These are phyloP conservation scores for Globisporangium uncinulatum DNA, from an alignment of 352 stramenopile genomes.

Conservation along the genomic window DNA sequence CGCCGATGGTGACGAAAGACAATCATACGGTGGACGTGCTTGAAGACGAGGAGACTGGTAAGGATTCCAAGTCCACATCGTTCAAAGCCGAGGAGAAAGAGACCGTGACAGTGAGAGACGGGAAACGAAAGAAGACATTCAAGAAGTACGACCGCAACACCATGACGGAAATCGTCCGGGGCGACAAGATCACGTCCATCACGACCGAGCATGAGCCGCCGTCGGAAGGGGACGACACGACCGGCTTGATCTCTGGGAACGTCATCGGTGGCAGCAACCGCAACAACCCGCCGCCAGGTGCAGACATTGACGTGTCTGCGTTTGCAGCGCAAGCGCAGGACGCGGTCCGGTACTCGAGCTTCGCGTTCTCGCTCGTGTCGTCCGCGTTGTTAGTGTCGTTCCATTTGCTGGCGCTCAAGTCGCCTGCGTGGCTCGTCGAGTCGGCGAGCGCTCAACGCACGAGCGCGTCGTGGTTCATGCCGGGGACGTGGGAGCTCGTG, in stretches of 20 bases:
- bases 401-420: slow-evolving; percentile 44
- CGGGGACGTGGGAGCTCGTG: slow-evolving; percentile 66
- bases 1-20: slow-evolving; percentile 5
- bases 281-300: slow-evolving; percentile 39
- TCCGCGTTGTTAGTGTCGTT: slow-evolving; percentile 47
- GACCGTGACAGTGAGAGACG: slow-evolving; percentile 15
- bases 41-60: slow-evolving; percentile 1
- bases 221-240: slow-evolving; percentile 3
- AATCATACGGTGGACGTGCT: slow-evolving; percentile 6
- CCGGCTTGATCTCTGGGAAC: slow-evolving; percentile 14
- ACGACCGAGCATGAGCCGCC: background rate
- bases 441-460: slow-evolving; percentile 11
- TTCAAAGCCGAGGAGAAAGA: slow-evolving; percentile 5
- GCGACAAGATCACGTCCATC: slow-evolving; percentile 2
- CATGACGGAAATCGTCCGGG: slow-evolving; percentile 4
- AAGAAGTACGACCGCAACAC: slow-evolving; percentile 21
- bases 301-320: slow-evolving; percentile 47
- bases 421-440: slow-evolving; percentile 31
- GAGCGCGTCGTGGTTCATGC: slow-evolving; percentile 30
- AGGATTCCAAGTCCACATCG: background rate
- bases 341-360: slow-evolving; percentile 41
- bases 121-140: slow-evolving; percentile 10
- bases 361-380: slow-evolving; percentile 41
- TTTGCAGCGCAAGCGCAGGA: slow-evolving; percentile 37
- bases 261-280: slow-evolving; percentile 48